These are phyloP conservation scores for Apodospora peruviana DNA, from an alignment of 495 filamentous ascomycete genomes.

Conservation along the genomic window DNA sequence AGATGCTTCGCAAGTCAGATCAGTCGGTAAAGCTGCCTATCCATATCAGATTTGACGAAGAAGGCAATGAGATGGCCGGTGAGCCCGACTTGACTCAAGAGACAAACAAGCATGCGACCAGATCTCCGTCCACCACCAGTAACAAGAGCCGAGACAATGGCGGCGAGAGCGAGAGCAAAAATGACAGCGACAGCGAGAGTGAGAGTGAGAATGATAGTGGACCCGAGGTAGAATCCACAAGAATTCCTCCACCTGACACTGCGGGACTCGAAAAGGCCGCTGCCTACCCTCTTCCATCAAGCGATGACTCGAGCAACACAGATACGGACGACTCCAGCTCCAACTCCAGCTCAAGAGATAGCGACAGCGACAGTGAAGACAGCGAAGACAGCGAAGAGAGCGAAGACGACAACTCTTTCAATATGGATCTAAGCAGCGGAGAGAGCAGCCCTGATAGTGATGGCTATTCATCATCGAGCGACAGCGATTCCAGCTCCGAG, in stretches of 20 bases:
- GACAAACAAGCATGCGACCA: not conserved
- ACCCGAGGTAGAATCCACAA: not conserved
- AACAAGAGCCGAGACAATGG: constrained; percentile 9
- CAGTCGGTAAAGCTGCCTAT: constrained; percentile 24
- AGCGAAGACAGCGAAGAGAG: constrained; percentile 6
- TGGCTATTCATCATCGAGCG: constrained; percentile 1
- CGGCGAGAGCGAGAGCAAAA: constrained; percentile 9
- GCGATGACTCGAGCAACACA: not conserved
- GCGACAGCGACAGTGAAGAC: constrained; percentile 3
- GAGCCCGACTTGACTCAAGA: not conserved
- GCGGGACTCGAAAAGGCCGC: not conserved
- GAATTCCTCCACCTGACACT: too few relatives aligned
- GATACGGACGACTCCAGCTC: constrained; percentile 5
- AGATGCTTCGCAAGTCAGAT: constrained; percentile 20
- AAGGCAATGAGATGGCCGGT: too few relatives aligned
- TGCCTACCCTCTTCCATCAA: too few relatives aligned
- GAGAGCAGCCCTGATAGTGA: not conserved
- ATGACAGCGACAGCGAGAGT: constrained; percentile 7
- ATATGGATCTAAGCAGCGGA: not conserved
- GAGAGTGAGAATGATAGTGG: constrained; percentile 6
- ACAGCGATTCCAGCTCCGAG: constrained; percentile 5
- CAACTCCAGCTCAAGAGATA: constrained; percentile 9
- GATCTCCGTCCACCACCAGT: constrained; percentile 1
- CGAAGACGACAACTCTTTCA: not conserved
- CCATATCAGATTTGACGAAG: constrained; percentile 29